Evolutionary conservation across 192 early-diverging fungal species (phyloP), one percentile per base, ranked within the genome.

Genomic region (Lobosporangium transversale): DNA sequence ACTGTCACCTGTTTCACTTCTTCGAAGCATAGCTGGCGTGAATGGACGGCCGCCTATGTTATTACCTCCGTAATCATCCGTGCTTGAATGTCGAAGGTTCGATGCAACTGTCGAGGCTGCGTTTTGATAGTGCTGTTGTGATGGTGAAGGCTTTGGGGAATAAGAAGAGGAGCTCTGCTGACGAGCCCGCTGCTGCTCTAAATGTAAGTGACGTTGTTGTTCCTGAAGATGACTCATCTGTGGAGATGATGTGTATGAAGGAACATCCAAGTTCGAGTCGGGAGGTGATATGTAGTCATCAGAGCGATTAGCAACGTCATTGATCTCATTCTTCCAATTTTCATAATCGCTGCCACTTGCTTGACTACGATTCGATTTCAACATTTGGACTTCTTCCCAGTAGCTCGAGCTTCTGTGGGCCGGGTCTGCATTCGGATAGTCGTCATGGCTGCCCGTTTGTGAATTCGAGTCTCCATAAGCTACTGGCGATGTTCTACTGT

Each of bases 141-240:
- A 64, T 20, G 63, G 70, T 42, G 70, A 58, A 11, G 62, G 29
- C 18, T 36, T 50, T 18, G 54, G 40, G 15, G 70, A 73, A 44
- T 58, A 61, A 10, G 47, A 59, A 11, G 54, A 51, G 1, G 27
- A 24, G 33, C 26, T 60, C 4, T 67, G 64, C 17, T 76, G 73
- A 30, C 66, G 59, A 9, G 33, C 47, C 6, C 73, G 73, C 37
- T 76, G 64, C n/a, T 76, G 73, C 45, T 76, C 73, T 0, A 67
- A 9, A 29, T 76, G 73, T 24, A 76, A 21, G 29, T 76, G 73
- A 12, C 73, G 73, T 45, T 76, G 73, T 37, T 76, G 73, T 52
- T 76, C 73, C 23, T 75, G 71, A 1, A 76, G 52, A 14, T 73
- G 71, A 17, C 50, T 76, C 27, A 75, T 30, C 42, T 75, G 71